These are phyloP conservation scores for Colletotrichum gigasporum DNA, from an alignment of 2,329 filamentous ascomycete species.

Conservation along the genomic window DNA sequence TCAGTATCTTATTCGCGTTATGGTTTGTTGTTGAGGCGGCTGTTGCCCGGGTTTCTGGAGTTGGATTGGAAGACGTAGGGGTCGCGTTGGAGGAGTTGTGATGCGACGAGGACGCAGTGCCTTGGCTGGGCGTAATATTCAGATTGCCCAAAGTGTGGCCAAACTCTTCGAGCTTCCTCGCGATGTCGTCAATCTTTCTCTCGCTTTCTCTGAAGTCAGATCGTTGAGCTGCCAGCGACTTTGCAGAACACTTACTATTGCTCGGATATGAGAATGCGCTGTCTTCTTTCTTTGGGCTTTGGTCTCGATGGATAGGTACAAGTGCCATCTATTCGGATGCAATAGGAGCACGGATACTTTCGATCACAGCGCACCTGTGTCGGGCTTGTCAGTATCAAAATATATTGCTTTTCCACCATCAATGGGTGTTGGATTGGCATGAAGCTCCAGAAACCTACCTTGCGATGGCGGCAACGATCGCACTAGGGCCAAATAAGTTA, in stretches of 20 bases:
- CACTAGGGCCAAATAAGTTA: neutral
- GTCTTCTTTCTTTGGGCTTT: slow-evolving; percentile 6
- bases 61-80: slow-evolving; percentile 10
- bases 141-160: neutral
- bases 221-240: no score
- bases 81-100: slow-evolving; percentile 7
- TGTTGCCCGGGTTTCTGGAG: neutral
- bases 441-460: neutral
- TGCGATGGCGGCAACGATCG: slow-evolving; percentile 22
- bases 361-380: slow-evolving; percentile 20
- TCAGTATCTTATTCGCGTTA: neutral
- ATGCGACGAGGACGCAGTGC: neutral
- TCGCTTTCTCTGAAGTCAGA: neutral
- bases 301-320: slow-evolving; percentile 18
- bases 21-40: neutral
- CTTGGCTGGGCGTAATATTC: neutral
- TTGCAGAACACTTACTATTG: slow-evolving; percentile 9
- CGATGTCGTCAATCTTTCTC: slow-evolving; percentile 12
- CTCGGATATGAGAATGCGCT: slow-evolving; percentile 19
- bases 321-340: neutral
- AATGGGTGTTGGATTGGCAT: no score
- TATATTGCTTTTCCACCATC: no score
- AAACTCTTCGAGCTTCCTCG: slow-evolving; percentile 20
- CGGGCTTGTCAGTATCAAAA: neutral
- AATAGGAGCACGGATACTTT: slow-evolving; percentile 13